Conservation (phyloP, 108 stramenopile species). For the Stephanodiscus minutulus region DNA sequence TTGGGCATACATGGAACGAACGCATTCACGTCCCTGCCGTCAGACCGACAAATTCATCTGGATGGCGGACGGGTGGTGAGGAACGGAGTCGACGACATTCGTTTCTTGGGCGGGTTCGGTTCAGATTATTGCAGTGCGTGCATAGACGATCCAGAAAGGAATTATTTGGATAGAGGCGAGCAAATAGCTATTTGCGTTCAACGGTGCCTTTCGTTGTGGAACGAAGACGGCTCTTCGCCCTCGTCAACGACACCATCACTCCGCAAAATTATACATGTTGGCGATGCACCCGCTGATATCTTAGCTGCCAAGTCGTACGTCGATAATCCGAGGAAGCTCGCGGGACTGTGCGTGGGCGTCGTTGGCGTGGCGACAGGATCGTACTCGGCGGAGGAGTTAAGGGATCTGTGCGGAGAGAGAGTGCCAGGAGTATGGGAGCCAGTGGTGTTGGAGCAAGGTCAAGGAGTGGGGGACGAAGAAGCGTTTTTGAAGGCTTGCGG, state of each 20-base stretch:
- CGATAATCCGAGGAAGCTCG: conserved; percentile 13
- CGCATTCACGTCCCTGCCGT: conserved; percentile 48
- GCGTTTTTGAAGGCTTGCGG: conserved; percentile 18
- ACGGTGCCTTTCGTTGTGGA: conserved; percentile 41
- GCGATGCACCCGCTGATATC: conserved; percentile 67
- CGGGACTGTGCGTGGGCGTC: conserved; percentile 40
- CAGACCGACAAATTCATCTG: conserved; percentile 2
- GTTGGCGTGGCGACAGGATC: conserved; percentile 65
- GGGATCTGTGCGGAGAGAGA: conserved; percentile 47
- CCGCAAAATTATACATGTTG: conserved; percentile 52
- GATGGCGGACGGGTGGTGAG: conserved; percentile 41
- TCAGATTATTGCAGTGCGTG: conserved; percentile 60
- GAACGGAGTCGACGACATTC: conserved; percentile 49
- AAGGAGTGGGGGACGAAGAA: conserved; percentile 25
- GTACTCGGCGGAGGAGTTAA: conserved; percentile 50
- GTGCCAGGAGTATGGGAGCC: conserved; percentile 57
- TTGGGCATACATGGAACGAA: conserved; percentile 48
- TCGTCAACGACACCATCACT: neutral
- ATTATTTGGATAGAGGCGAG: conserved; percentile 61
- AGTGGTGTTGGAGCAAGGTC: conserved; percentile 48
- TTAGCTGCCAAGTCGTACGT: conserved; percentile 56
- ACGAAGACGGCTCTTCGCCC: neutral
- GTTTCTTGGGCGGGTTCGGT: conserved; percentile 62
- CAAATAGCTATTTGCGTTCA: conserved; percentile 56
- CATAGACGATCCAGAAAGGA: conserved; percentile 47